Evolutionary conservation across 257 asterid species (phyloP), one percentile per base, ranked within the genome.

Genomic region (Anisodus tanguticus): DNA sequence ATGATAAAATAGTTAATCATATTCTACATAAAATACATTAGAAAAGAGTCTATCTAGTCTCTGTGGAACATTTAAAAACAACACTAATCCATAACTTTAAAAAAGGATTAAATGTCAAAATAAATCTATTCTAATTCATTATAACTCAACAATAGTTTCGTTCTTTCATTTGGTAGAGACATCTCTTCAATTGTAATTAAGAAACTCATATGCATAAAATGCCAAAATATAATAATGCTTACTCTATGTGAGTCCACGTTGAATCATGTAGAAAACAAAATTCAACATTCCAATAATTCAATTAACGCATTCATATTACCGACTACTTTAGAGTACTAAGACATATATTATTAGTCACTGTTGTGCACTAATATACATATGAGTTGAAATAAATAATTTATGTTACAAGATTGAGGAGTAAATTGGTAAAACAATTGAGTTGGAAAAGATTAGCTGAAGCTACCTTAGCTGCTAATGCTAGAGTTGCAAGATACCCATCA

Each of bases 211-310:
- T 72, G 39, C 59, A 72, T n/a, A 9, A 47, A 4, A 22, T 72
- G 37, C 59, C 80, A 72, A 72, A 71, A 8, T 8, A 3, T 72
- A 72, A 72, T 72, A 47, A 72, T 47, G 55, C 37, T 47, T 71
- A 47, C 6, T 55, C 60, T 55, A 55, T 55, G n/a, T 0, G 60
- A 55, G 60, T 4, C 60, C n/a, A 12, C 17, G 7, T 54, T 16
- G 26, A 55, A 31, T 11, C 26, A 72, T 72, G 58, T 19, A 47
- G 19, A 47, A 37, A 13, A 72, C 10, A 72, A 9, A 19, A 10
- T 45, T 71, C 57, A 49, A 72, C 11, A 47, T 19, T 47, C 59
- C 60, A 72, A 47, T 41, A 19, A 11, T 47, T 72, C 26, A 39
- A 72, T 72, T 16, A 22, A 45, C 3, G 39, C n/a, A 71, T 41